phyloP scores from a whole-genome alignment of 495 filamentous ascomycete species.

The Pseudotulostoma volvatum region DNA sequence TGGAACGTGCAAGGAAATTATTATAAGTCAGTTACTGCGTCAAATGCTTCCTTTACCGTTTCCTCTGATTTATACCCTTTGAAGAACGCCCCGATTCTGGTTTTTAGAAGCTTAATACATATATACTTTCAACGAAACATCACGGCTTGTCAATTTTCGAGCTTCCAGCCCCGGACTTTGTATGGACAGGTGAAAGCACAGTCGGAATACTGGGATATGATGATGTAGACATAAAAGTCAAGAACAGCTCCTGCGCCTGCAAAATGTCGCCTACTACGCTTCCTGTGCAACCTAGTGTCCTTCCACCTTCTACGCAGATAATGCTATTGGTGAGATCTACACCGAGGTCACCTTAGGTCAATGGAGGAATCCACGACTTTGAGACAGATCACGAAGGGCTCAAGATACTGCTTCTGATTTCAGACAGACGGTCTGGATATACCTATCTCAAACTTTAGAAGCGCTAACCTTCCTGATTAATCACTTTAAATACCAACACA shows the following conservation, averaged over 20 bases:
- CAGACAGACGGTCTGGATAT: not conserved
- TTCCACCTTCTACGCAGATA: not conserved
- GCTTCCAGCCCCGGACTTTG: not conserved
- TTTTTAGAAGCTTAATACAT: not conserved
- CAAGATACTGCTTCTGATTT: conserved; percentile 2
- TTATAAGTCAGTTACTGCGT: not conserved
- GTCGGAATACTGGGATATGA: not conserved
- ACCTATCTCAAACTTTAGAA: not conserved
- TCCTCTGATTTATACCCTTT: not conserved
- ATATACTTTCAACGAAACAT: not conserved
- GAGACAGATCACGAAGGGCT: not conserved
- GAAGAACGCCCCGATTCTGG: not conserved
- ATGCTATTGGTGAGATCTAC: not conserved
- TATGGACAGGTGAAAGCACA: not conserved
- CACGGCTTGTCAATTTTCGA: not conserved
- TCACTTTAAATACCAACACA: not conserved
- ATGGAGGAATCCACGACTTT: not conserved
- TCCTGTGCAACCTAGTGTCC: not conserved
- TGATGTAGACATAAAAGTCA: not conserved
- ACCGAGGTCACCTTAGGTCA: not conserved
- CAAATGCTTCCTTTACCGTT: not conserved
- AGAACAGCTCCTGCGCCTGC: not conserved
- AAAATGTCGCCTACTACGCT: not conserved
- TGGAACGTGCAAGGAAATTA: not conserved
- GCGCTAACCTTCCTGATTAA: not conserved